Conservation (phyloP, 2,329 filamentous ascomycete species). For the Hypoxylon sp. region DNA sequence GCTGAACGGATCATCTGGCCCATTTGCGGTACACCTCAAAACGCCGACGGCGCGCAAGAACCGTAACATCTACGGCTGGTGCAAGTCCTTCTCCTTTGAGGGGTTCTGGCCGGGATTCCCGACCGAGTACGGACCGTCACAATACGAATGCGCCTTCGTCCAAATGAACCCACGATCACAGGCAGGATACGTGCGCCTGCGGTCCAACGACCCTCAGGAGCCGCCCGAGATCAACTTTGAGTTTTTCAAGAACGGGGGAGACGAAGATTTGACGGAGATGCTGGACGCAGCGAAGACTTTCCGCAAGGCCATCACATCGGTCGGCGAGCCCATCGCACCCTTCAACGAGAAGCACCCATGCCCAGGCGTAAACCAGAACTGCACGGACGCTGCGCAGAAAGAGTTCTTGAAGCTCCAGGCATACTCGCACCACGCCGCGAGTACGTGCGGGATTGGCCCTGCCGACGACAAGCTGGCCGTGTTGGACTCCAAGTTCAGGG, state of each 20-base stretch:
- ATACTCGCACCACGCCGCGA: slow-evolving; percentile 65
- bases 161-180: slow-evolving; percentile 60
- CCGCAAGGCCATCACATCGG: slow-evolving; percentile 37
- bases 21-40: slow-evolving; percentile 45
- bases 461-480: slow-evolving; percentile 61
- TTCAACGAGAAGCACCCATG: slow-evolving; percentile 43
- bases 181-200: slow-evolving; percentile 67
- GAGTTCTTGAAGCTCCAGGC: slow-evolving; percentile 49
- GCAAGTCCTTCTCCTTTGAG: slow-evolving; percentile 42
- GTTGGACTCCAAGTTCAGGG: slow-evolving; percentile 61
- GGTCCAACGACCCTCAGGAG: slow-evolving; percentile 67
- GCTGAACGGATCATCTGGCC: slow-evolving; percentile 40
- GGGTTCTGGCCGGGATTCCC: slow-evolving; percentile 46
- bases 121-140: slow-evolving; percentile 41
- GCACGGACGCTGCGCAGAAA: slow-evolving; percentile 46
- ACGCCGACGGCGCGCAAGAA: slow-evolving; percentile 42
- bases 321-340: slow-evolving; percentile 37
- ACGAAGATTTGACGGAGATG: slow-evolving; percentile 53
- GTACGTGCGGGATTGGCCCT: slow-evolving; percentile 61
- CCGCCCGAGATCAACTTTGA: slow-evolving; percentile 69
- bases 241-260: slow-evolving; percentile 60
- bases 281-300: slow-evolving; percentile 47
- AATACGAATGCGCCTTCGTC: slow-evolving; percentile 51
- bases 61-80: slow-evolving; percentile 45
- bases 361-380: slow-evolving; percentile 47